Evolutionary conservation across 305 asterid genomes (phyloP), one percentile per base, ranked within the genome.

Genomic region (Fraxinus dipetala): DNA sequence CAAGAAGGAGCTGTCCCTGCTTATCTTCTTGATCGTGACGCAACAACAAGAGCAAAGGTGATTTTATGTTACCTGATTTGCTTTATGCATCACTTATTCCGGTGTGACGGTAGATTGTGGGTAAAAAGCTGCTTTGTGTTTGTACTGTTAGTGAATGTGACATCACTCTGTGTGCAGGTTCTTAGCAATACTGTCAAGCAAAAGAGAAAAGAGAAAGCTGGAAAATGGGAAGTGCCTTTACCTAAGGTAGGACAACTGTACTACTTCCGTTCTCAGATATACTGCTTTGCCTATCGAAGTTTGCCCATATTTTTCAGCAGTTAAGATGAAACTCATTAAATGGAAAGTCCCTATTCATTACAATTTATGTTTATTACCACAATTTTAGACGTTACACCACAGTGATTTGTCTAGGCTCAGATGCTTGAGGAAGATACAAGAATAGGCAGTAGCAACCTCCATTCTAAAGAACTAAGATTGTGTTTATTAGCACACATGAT

Each of bases 161-260:
- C 40, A 70, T 82, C 67, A 32, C 82, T 78, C 24, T 43, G 22
- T 24, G n/a, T 85, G 82, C 87, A 94, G 99, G 90, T 90, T 76
- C 96, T 96, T 73, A 96, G 99, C 94, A 94, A 96, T 86, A 94
- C 98, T 18, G 88, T 96, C 75, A 96, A 96, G 89, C 99, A 96
- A 84, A 96, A 96, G 90, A 89, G 97, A 86, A 96, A 96, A 84
- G 98, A 94, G 84, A 96, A 91, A 85, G 99, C 99, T 63, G 99
- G 99, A 78, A 94, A 92, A 87, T 96, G 98, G 99, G 98, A 94
- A 79, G 99, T 96, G 74, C 99, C 98, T 84, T 89, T 96, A 30
- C 99, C 99, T 31, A 96, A 96, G 98, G 99, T 96, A 85, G 16
- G 82, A 70, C 16, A 20, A 34, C 72, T 30, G 4, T 40, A 18